Evolutionary conservation across 2,329 filamentous ascomycete species (phyloP).

Genomic region (Xylaria polymorpha): DNA sequence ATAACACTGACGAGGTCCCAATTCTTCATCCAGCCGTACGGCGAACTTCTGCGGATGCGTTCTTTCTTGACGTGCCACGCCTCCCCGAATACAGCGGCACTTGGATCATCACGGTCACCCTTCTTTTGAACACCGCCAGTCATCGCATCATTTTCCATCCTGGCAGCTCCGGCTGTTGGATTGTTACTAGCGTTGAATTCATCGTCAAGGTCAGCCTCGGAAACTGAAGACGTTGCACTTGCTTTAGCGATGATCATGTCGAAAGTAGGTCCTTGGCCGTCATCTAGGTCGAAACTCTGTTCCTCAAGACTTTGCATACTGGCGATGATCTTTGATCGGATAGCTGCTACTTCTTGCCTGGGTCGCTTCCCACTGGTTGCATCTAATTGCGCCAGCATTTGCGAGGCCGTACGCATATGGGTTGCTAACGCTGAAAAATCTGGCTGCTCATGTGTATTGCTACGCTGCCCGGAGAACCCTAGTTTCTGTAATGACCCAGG

Average conservation of each 20-base stretch:
- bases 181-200: constrained; percentile 66
- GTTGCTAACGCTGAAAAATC: constrained; percentile 86
- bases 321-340: constrained; percentile 86
- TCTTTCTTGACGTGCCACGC: constrained; percentile 88
- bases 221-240: constrained; percentile 60
- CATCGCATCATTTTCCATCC: constrained; percentile 92
- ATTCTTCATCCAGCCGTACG: constrained; percentile 90
- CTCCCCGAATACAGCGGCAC: constrained; percentile 86
- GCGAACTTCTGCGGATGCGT: constrained; percentile 83
- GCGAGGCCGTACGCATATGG: constrained; percentile 87
- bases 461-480: constrained; percentile 67
- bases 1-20: constrained; percentile 91
- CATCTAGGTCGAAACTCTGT: constrained; percentile 82
- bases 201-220: constrained; percentile 53
- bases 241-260: constrained; percentile 84
- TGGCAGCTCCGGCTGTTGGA: constrained; percentile 78
- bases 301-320: constrained; percentile 91
- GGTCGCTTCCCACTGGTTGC: constrained; percentile 83
- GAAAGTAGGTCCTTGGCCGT: constrained; percentile 78
- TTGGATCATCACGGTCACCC: constrained; percentile 86
- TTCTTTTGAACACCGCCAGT: constrained; percentile 84
- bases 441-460: constrained; percentile 72
- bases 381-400: constrained; percentile 87
- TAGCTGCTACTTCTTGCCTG: constrained; percentile 82
- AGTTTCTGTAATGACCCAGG: constrained; percentile 70